Evolutionary conservation across 2,329 filamentous ascomycete species (phyloP).

Genomic region (Cladosporium sp.): DNA sequence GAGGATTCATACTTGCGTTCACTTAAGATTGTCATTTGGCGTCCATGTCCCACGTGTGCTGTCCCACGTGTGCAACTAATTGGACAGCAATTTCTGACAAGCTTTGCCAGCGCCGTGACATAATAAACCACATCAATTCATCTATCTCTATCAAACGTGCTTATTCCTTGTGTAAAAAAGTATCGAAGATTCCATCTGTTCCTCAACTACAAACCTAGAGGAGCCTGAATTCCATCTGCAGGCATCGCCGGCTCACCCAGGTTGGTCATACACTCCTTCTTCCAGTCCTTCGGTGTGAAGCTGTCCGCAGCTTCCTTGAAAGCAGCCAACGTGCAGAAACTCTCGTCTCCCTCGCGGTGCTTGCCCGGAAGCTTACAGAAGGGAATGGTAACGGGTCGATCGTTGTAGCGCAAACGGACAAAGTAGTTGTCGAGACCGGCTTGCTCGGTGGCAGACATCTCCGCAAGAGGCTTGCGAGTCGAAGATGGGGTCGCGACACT

Average conservation of each 20-base stretch:
- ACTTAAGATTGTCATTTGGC: no score
- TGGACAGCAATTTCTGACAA: neutral
- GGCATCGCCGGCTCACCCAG: conserved; percentile 46
- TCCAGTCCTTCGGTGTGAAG: conserved; percentile 80
- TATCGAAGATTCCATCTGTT: no score
- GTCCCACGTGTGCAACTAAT: neutral
- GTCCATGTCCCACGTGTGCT: no score
- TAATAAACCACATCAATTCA: neutral
- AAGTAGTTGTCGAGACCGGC: conserved; percentile 69
- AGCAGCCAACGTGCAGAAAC: conserved; percentile 84
- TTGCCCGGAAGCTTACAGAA: conserved; percentile 73
- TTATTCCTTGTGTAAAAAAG: no score
- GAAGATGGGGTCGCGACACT: conserved; percentile 6
- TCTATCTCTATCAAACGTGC: neutral
- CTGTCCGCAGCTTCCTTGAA: conserved; percentile 93
- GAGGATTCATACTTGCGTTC: no score
- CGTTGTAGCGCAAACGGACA: conserved; percentile 88
- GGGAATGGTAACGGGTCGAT: conserved; percentile 73
- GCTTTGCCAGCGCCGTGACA: no score
- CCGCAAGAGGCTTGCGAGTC: conserved; percentile 51
- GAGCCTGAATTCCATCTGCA: conserved; percentile 11
- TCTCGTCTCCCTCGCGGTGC: conserved; percentile 80
- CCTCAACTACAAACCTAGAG: conserved; percentile 13
- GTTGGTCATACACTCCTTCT: conserved; percentile 56
- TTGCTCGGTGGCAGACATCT: conserved; percentile 56